phyloP scores from a whole-genome alignment of 2,329 filamentous ascomycete species.

The Helicocarpus griseus region DNA sequence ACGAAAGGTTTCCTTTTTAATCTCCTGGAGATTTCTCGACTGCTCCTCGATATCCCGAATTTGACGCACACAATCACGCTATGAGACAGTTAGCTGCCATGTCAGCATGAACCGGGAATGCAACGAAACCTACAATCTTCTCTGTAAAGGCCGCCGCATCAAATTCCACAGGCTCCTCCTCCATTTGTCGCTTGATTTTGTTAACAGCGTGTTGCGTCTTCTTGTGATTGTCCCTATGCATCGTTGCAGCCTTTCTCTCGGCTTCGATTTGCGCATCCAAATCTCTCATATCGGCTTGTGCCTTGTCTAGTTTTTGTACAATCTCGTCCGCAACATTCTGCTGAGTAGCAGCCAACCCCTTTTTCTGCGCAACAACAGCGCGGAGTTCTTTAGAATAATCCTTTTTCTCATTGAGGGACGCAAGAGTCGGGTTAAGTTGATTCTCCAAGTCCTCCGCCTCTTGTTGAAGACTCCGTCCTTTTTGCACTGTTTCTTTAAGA shows the following conservation, averaged over 20 bases:
- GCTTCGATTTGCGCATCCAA: slow-evolving; percentile 36
- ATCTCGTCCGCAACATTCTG: slow-evolving; percentile 40
- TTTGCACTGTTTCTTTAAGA: slow-evolving; percentile 44
- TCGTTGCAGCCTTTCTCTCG: slow-evolving; percentile 41
- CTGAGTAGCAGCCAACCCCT: slow-evolving; percentile 43
- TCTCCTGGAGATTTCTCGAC: slow-evolving; percentile 33
- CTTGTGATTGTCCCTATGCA: slow-evolving; percentile 44
- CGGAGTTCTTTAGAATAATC: slow-evolving; percentile 51
- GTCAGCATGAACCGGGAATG: neutral
- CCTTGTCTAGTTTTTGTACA: slow-evolving; percentile 33
- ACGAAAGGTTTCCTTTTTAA: slow-evolving; percentile 22
- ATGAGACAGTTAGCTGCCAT: slow-evolving; percentile 19
- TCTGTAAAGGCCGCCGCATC: slow-evolving; percentile 62
- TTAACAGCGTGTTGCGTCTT: slow-evolving; percentile 50
- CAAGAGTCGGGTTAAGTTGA: slow-evolving; percentile 56
- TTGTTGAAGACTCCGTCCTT: slow-evolving; percentile 44
- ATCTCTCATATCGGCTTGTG: slow-evolving; percentile 27
- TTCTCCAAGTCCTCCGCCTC: slow-evolving; percentile 53
- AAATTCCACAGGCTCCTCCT: slow-evolving; percentile 56
- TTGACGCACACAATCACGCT: slow-evolving; percentile 48
- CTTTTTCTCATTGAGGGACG: slow-evolving; percentile 60
- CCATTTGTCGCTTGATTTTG: slow-evolving; percentile 52
- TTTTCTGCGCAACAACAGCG: slow-evolving; percentile 46
- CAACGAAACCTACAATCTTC: slow-evolving; percentile 49
- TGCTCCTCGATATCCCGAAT: slow-evolving; percentile 27